phyloP scores from a whole-genome alignment of 192 early-diverging fungal species.

The Gryganskiella cystojenkinii region DNA sequence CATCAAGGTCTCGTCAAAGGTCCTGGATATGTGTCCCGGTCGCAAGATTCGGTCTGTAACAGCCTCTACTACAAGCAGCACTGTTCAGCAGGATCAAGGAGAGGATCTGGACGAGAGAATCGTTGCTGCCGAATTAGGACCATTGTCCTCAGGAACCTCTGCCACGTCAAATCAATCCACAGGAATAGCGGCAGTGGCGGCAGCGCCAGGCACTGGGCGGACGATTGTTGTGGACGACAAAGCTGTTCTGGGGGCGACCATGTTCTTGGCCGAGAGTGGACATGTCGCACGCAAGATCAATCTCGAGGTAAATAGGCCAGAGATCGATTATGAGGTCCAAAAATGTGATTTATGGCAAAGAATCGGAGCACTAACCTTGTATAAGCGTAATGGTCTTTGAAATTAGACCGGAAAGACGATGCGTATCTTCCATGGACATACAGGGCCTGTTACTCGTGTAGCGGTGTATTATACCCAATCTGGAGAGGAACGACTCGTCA shows the following conservation, averaged over 20 bases:
- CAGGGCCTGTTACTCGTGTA: conserved; percentile 77
- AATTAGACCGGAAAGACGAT: conserved; percentile 63
- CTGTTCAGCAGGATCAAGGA: not conserved
- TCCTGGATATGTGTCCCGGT: conserved; percentile 59
- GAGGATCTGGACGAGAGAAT: not conserved
- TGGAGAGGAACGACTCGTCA: conserved; percentile 74
- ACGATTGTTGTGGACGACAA: conserved; percentile 46
- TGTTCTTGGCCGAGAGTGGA: conserved; percentile 79
- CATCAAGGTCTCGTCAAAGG: conserved; percentile 71
- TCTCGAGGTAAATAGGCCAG: conserved; percentile 57
- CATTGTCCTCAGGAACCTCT: not conserved
- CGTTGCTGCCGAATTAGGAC: not conserved
- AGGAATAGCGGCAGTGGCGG: not conserved
- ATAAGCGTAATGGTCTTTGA: not conserved
- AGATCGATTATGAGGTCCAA: not conserved
- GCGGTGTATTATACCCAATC: conserved; percentile 58
- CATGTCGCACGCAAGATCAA: conserved; percentile 75
- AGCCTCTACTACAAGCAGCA: not conserved
- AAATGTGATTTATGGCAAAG: not conserved
- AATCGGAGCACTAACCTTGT: no score
- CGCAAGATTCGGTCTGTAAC: not conserved
- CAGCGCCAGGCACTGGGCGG: not conserved
- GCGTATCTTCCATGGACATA: conserved; percentile 70
- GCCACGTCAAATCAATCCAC: not conserved
- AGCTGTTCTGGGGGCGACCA: conserved; percentile 23